Evolutionary conservation across 257 asterid genomes (phyloP), one percentile per base, ranked within the genome.

Genomic region (Solanum microdontum): DNA sequence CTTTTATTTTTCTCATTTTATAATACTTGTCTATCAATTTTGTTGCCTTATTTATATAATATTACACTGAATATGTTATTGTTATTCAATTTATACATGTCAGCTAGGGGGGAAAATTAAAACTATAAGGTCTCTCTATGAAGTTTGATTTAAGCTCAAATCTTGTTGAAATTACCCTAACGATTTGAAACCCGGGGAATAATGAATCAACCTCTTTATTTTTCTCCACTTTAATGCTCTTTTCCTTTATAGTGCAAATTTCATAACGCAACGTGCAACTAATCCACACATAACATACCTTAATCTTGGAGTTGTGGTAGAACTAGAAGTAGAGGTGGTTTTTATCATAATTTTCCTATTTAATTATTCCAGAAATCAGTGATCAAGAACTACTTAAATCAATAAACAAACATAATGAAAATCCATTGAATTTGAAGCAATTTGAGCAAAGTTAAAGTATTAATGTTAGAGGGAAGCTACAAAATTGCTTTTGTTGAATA

Each of bases 351-450:
- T 92, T 87, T 93, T 92, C 88, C 94, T 58, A 58, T 58, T 55
- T 92, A 55, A 64, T 86, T 88, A 87, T 90, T 83, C 95, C 95
- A 93, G 93, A 91, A 94, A 87, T 2, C 0, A 58, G 5, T 58
- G 26, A 80, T 24, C 4, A 40, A 1, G 34, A 58, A 26, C 37
- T 17, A 45, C 66, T 37, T 36, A 84, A 74, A 32, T 23, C 3
- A 60, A 83, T 32, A 12, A 60, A 70, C 11, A 33, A 37, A 9
- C 8, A 55, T 9, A 45, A 9, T 80, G 5, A 80, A 13, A n/a
- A 34, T 58, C 33, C 77, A 60, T 33, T 62, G 30, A 74, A 60
- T 21, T 43, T 79, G 23, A 33, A 19, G 13, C 43, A 33, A 40
- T 36, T 26, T 28, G 40, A 80, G 23, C 40, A 58, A 58, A 45